Evolutionary conservation across 2,329 filamentous ascomycete genomes (phyloP).

Genomic region (Zymoseptoria pseudotritici): DNA sequence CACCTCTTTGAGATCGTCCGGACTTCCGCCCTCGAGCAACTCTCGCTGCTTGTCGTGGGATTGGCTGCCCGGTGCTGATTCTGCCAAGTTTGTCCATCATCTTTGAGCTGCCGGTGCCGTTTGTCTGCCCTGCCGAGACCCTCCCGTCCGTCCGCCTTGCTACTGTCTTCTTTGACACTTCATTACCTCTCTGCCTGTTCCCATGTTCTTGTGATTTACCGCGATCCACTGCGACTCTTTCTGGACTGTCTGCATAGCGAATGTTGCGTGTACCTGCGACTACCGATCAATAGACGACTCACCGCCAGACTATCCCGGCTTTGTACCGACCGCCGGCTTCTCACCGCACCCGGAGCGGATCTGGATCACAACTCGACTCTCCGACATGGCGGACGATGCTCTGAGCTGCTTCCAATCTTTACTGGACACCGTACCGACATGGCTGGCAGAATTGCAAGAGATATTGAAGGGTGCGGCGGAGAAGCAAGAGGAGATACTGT

Average conservation of each 20-base stretch:
- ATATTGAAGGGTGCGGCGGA: conserved; percentile 21
- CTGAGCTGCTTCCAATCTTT: conserved; percentile 24
- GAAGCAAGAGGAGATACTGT: conserved; percentile 23
- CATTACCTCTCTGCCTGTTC: neutral
- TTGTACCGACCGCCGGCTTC: no score
- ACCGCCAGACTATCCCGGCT: neutral
- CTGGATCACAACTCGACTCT: neutral
- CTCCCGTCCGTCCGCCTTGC: neutral
- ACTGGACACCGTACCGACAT: conserved; percentile 24
- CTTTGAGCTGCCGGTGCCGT: neutral
- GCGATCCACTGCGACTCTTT: neutral
- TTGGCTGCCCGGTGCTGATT: neutral
- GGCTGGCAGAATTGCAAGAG: conserved; percentile 27
- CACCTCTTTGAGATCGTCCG: neutral
- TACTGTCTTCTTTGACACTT: neutral
- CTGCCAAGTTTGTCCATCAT: neutral
- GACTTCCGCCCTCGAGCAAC: no score
- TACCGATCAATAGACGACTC: neutral
- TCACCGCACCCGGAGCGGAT: neutral
- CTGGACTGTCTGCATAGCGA: neutral
- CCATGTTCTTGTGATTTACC: no score
- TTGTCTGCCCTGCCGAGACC: neutral
- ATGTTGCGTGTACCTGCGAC: neutral
- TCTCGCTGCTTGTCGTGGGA: neutral
- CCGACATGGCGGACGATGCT: conserved; percentile 26